Evolutionary conservation across 1,284 basidiomycete genomes (phyloP).

Genomic region (Puccinia triticina): DNA sequence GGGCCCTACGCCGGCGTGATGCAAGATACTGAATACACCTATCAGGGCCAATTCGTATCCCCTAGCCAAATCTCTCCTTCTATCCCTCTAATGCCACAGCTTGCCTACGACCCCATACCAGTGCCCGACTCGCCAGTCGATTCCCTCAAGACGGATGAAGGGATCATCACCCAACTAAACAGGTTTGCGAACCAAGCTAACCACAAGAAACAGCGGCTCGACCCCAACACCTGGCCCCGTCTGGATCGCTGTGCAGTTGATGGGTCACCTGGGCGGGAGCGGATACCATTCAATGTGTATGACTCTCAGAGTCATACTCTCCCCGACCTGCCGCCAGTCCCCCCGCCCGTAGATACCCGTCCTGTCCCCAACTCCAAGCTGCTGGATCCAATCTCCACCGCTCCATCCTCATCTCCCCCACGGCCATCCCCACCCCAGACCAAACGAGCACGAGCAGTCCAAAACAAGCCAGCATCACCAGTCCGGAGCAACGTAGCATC

Average conservation of each 20-base stretch:
- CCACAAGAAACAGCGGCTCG: not conserved
- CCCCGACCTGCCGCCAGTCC: not conserved
- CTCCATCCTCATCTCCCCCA: not conserved
- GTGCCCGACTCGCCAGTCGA: not conserved
- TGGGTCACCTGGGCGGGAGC: not conserved
- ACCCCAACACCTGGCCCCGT: not conserved
- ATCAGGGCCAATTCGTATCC: not conserved
- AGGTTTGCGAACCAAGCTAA: not conserved
- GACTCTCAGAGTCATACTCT: not conserved
- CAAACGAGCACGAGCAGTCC: not conserved
- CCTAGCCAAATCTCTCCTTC: not conserved
- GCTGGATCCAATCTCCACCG: not conserved
- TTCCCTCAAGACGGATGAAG: conserved; percentile 14
- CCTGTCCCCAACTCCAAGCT: not conserved
- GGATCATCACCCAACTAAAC: not conserved
- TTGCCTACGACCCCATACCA: not conserved
- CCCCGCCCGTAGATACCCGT: conserved; percentile 2
- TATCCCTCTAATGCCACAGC: not conserved
- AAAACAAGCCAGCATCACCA: not conserved
- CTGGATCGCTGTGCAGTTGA: not conserved
- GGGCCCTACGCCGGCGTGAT: not conserved
- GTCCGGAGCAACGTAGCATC: no score
- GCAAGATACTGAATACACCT: not conserved
- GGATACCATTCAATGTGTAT: not conserved
- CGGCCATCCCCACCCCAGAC: not conserved